Evolutionary conservation across 106 monocot genomes (phyloP).

Genomic region (Ottelia alismoides): DNA sequence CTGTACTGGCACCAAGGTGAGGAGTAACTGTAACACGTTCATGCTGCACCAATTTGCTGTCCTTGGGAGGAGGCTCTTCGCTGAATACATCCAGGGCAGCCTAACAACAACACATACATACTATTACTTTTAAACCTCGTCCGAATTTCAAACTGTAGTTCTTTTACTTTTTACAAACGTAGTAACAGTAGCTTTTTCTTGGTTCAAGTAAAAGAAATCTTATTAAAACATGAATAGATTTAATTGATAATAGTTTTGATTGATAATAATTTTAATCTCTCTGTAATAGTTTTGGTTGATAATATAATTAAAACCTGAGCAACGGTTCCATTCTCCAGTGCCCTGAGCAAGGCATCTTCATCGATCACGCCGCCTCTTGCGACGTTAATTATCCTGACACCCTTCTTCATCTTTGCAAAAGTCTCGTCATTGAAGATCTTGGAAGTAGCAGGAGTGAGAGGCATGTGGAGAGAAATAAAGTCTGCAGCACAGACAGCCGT

Average conservation of each 20-base stretch:
- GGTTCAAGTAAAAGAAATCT: too few species aligned
- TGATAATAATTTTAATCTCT: too few species aligned
- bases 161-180: too few species aligned
- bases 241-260: too few species aligned
- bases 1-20: constrained; percentile 75
- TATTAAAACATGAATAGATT: too few species aligned
- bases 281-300: too few species aligned
- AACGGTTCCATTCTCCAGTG: constrained; percentile 76
- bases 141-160: too few species aligned
- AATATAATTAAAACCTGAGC: constrained; percentile 93
- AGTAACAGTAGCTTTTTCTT: too few species aligned
- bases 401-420: constrained; percentile 67
- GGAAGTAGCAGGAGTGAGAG: constrained; percentile 59
- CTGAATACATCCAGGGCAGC: constrained; percentile 91
- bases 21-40: constrained; percentile 76
- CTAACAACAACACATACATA: too few species aligned
- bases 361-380: constrained; percentile 93
- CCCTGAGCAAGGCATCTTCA: constrained; percentile 75
- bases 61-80: constrained; percentile 59
- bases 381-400: constrained; percentile 76
- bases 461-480: constrained; percentile 91
- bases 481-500: constrained; percentile 67
- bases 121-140: too few species aligned
- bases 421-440: constrained; percentile 76
- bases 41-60: constrained; percentile 69